Base-by-base conservation (phyloP, 257 asterid genomes). In the Nyctanthes arbortristis region DNA sequence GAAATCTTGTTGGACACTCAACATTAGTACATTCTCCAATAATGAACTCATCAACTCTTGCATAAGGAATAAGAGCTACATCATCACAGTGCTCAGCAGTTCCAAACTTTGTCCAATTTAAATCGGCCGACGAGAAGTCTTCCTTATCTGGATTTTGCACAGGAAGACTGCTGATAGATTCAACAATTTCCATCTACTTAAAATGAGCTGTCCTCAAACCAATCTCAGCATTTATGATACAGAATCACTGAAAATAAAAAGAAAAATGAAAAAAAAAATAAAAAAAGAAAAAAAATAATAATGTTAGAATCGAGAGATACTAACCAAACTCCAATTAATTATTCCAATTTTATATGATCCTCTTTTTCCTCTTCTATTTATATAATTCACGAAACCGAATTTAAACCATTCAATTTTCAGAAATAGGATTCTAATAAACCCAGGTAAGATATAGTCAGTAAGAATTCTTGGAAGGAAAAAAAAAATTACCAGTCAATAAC, bases 1-100 rank as follows among this genome's bases (percentile, higher is more conserved):
- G 99, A 80, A 91, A 91, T 79, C 96, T 80, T 59, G 99, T 93
- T 13, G 99, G 99, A 79, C 78, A 86, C 86, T 93, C 96, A 31
- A 84, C 88, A 69, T 81, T 89, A 70, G 83, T 83, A 61, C 96
- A 91, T 80, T 93, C 99, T 37, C 99, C 99, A 70, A 91, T 77
- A 55, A 93, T 91, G 78, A 93, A 93, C 18, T 97, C 95, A 69
- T 93, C 99, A 71, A 89, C 95, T 45, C 96, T 85, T 31, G 82
- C 90, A 69, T 91, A 86, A 27, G 90, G 96, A 71, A 93, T 93
- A 65, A 93, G 91, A 55, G 96, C 96, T 25, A 89, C 96, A 65
- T 89, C 96, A 80, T 91, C 99, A 27, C 80, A 76, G 6, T 77
- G 87, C 68, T 82, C 94, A 14, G 70, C 77, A 70, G 43, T 85